phyloP scores from a whole-genome alignment of 2,329 filamentous ascomycete species.

The Monosporascus ibericus region DNA sequence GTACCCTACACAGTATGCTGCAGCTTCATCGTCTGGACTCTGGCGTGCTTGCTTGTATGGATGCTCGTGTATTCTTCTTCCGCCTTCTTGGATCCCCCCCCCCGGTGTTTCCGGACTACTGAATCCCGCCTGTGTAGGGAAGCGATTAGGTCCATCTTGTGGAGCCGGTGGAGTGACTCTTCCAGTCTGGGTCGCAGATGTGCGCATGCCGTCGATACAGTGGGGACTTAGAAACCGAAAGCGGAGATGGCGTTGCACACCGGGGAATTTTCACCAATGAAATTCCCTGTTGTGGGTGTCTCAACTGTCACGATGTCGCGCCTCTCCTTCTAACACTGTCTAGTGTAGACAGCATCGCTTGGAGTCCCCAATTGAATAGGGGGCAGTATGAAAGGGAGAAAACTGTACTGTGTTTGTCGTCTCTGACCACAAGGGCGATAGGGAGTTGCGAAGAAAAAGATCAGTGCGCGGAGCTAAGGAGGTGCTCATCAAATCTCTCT shows the following conservation, averaged over 20 bases:
- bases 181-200: background rate
- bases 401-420: too few relatives aligned
- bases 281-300: background rate
- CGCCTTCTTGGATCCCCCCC: background rate
- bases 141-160: background rate
- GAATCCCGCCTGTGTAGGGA: background rate
- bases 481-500: too few relatives aligned
- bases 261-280: conserved; percentile 15
- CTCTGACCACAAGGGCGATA: too few relatives aligned
- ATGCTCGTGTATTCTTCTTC: background rate
- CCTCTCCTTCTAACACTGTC: conserved; percentile 5
- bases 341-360: background rate
- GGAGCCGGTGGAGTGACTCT: background rate
- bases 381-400: too few relatives aligned
- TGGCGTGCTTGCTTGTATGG: background rate
- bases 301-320: conserved; percentile 14
- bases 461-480: too few relatives aligned
- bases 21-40: too few relatives aligned
- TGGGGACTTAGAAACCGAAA: conserved; percentile 14
- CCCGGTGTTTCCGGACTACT: background rate
- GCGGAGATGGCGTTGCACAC: conserved; percentile 19
- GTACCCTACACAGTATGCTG: too few relatives aligned
- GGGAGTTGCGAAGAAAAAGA: too few relatives aligned
- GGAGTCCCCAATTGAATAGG: conserved; percentile 1
- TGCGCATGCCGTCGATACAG: background rate